Evolutionary conservation across 176 grass and related monocot species (phyloP), one percentile per base, ranked within the genome.

Genomic region (Secale cereale): DNA sequence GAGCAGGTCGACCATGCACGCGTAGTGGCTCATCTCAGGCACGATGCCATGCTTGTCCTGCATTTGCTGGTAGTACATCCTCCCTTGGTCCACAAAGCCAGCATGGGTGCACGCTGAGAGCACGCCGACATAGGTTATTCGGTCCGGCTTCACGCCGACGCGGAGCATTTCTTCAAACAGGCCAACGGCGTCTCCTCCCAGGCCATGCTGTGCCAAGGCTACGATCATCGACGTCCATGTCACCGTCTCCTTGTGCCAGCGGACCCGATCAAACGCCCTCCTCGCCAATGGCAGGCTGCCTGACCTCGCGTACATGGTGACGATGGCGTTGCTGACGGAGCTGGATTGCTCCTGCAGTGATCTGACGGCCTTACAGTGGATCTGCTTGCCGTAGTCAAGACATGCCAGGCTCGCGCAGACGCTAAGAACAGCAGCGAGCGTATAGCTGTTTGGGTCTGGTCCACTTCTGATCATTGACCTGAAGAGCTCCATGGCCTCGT

Each of bases 221-320:
- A 94, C 63, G 14, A 95, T 90, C 96, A 98, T 98, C 4, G 95
- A 93, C n/a, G 91, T 95, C 95, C 95, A 98, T 65, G 95, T 92
- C 52, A 95, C 52, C 0, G 85, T 95, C 79, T 93, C 92, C 69
- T 92, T 95, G 69, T 4, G 67, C 65, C 81, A 86, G 31, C 46
- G 10, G 65, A 95, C 88, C 60, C 77, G 86, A 69, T 86, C 63
- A 75, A 98, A 98, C 79, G 90, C 83, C 57, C 83, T 91, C 74
- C 60, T 95, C 2, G 89, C 93, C 80, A 73, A 85, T 81, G 80
- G 28, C 65, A 98, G 60, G 61, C 85, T 90, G 77, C 95, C 95
- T 52, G 90, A 93, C 80, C 85, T 92, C 9, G 95, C 86, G 2
- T 98, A 98, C 87, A 90, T 90, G 61, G 93, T 88, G 65, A 95